Evolutionary conservation across 2,329 filamentous ascomycete genomes (phyloP), one percentile per base, ranked within the genome.

Genomic region (Paraphoma sp.): DNA sequence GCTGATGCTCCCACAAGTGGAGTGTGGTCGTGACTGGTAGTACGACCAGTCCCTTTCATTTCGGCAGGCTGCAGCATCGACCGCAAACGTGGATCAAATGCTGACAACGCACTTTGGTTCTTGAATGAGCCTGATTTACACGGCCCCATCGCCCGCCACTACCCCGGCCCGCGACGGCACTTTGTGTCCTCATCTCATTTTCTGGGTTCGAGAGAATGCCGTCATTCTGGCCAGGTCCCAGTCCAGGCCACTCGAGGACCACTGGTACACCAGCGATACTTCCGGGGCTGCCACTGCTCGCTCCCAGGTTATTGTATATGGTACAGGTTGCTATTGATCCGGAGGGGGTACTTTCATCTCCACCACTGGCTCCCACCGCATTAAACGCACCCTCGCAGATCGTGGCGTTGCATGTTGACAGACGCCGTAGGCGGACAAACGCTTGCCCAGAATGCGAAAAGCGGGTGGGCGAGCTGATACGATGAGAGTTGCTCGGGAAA

Each of bases 41-140:
- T 64, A 75, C 73, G 71, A 65, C 51, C 41, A 59, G 62, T 72
- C 70, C 73, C 51, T 53, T 75, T 74, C 71, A 76, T 76, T 76
- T 76, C 73, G 72, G 74, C 63, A 67, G 47, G 57, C 67, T 74
- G 71, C 71, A 75, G 68, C 65, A 74, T 76, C 70, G 65, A 64
- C 72, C 74, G 70, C 65, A 51, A 65, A 62, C 58, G 62, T 69
- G 72, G 70, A 68, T 67, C 65, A 61, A 65, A 57, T 64, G 70
- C 69, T 72, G 71, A 73, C 70, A 70, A 63, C 66, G 64, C 69
- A 72, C 63, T 61, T 57, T 68, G 62, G 41, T 48, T 42, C 51
- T 44, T 42, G 51, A 73, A 73, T 73, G 68, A 76, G 73, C 72
- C 71, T 74, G 72, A 72, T 69, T 45, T 70, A 51, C 48, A 63